These are phyloP conservation scores for Kingdonia uniflora DNA, from an alignment of 164 flowering plant genomes.

Conservation along the genomic window DNA sequence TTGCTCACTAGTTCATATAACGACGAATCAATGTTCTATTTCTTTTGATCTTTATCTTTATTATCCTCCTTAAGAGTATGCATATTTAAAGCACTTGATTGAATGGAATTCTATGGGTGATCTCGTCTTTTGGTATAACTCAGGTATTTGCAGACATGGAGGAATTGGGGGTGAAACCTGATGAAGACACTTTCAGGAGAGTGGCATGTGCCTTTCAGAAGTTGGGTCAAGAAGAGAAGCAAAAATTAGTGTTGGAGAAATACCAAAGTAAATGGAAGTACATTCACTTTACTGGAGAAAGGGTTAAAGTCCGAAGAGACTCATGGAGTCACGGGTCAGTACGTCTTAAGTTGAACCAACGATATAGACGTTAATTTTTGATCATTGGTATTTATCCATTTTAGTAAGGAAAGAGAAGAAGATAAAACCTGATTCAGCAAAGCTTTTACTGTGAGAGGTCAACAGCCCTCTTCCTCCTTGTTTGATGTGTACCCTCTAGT, in stretches of 20 bases:
- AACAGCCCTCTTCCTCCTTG: no score
- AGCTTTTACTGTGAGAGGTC: no score
- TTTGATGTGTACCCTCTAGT: no score
- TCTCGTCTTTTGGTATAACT: neutral
- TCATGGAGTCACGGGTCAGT: no score
- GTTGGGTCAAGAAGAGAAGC: constrained; percentile 59
- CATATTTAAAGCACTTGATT: no score
- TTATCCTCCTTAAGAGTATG: neutral
- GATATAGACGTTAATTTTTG: no score
- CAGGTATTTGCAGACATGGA: constrained; percentile 99
- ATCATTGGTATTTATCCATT: no score
- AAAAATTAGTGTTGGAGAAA: constrained; percentile 39
- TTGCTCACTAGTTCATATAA: neutral
- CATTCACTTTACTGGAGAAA: constrained; percentile 75
- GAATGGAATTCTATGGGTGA: no score
- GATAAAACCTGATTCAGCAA: no score
- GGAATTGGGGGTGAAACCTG: constrained; percentile 86
- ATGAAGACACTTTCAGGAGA: constrained; percentile 65
- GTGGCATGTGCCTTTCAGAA: constrained; percentile 52
- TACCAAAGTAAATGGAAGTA: constrained; percentile 70
- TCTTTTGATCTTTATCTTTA: neutral
- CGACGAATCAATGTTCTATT: neutral
- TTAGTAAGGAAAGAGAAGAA: no score
- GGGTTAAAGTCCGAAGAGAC: constrained; percentile 49
- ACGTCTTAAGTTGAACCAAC: no score